These are phyloP conservation scores for Cucurbita pepo DNA, from an alignment of 306 rosid genomes.

Conservation along the genomic window DNA sequence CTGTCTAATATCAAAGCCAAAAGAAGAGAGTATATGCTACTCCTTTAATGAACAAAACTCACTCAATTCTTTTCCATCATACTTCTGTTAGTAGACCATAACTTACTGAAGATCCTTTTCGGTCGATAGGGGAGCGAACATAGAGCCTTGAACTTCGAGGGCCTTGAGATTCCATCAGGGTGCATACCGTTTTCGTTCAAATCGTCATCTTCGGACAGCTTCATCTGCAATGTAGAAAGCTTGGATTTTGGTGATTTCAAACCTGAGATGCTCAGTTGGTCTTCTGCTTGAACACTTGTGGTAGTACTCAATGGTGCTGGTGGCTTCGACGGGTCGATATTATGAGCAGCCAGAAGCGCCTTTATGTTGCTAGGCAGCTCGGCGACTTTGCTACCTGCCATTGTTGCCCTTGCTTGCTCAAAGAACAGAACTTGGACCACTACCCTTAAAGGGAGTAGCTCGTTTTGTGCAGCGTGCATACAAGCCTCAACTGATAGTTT, in stretches of 20 bases:
- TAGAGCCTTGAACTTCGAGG: conserved; percentile 39
- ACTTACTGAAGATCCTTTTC: conserved; percentile 73
- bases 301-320: conserved; percentile 49
- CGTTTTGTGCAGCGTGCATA: conserved; percentile 99
- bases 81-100: conserved; percentile 70
- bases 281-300: conserved; percentile 51
- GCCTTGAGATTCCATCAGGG: conserved; percentile 37
- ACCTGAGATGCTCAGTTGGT: conserved; percentile 80
- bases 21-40: conserved; percentile 27
- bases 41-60: conserved; percentile 35
- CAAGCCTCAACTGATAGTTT: conserved; percentile 91
- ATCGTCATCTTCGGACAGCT: conserved; percentile 77
- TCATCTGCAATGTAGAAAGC: conserved; percentile 76
- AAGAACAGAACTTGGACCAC: conserved; percentile 98
- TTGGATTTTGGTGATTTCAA: conserved; percentile 72
- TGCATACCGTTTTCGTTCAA: conserved; percentile 34
- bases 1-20: conserved; percentile 11
- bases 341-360: conserved; percentile 64
- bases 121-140: conserved; percentile 74
- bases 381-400: conserved; percentile 55
- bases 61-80: conserved; percentile 57
- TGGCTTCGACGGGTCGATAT: conserved; percentile 65
- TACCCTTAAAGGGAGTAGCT: conserved; percentile 78
- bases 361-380: conserved; percentile 70
- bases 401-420: conserved; percentile 80